Conservation (phyloP, 163 green algal genomes). For the Scenedesmus sp. region DNA sequence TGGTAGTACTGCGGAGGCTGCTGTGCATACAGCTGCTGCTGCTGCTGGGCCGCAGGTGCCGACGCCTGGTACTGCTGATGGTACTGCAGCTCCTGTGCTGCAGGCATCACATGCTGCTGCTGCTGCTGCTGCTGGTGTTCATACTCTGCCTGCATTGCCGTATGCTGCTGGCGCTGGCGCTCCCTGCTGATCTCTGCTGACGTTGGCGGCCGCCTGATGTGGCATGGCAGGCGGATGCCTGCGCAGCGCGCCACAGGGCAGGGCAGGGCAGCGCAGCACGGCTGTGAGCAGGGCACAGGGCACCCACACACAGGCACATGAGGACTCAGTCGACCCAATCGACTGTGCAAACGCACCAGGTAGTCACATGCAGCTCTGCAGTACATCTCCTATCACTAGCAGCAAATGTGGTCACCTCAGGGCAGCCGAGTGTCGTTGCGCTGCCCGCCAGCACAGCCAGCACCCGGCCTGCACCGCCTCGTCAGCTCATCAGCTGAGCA, state of each 20-base stretch:
- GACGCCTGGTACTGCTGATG: background rate
- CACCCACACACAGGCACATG: background rate
- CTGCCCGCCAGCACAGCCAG: too few relatives aligned
- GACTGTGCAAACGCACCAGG: too few relatives aligned
- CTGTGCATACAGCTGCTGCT: background rate
- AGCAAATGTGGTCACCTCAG: background rate
- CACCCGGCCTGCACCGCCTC: too few relatives aligned
- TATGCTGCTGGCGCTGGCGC: slow-evolving; percentile 23
- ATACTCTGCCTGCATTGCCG: background rate
- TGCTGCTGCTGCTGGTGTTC: slow-evolving; percentile 8
- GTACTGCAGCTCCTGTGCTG: background rate
- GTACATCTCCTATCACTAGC: background rate
- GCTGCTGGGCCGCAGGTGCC: background rate
- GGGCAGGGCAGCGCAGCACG: background rate
- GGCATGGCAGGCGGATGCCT: slow-evolving; percentile 30
- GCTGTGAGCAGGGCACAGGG: background rate
- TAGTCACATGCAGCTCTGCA: too few relatives aligned
- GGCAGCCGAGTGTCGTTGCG: background rate
- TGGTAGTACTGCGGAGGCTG: slow-evolving; percentile 17
- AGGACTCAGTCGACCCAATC: too few relatives aligned
- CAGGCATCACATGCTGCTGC: background rate
- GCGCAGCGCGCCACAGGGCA: background rate
- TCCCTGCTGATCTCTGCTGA: slow-evolving; percentile 20
- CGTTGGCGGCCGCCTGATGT: slow-evolving; percentile 11
- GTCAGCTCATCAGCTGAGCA: too few relatives aligned